Conservation (phyloP, 768 basidiomycete species). For the Boletus rex-veris region DNA sequence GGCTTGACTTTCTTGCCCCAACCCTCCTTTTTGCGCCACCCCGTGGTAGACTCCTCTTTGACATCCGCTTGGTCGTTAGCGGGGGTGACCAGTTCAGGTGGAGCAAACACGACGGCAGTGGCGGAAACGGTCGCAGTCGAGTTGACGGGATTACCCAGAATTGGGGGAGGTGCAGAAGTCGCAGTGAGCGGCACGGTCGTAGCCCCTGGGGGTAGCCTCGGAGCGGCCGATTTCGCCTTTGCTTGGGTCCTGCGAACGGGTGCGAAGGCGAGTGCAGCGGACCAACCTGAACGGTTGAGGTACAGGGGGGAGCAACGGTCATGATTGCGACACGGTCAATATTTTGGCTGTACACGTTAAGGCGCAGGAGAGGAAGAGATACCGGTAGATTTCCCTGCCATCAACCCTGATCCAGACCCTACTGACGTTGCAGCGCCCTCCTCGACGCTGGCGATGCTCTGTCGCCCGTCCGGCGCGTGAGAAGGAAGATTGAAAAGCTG, state of each 20-base stretch:
- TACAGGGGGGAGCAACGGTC: conserved; percentile 19
- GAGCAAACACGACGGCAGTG: conserved; percentile 68
- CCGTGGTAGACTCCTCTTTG: conserved; percentile 26
- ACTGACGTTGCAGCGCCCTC: conserved; percentile 23
- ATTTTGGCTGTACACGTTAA: conserved; percentile 32
- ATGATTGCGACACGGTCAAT: conserved; percentile 37
- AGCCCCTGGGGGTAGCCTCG: conserved; percentile 45
- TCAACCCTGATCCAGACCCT: conserved; percentile 26
- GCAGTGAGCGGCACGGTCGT: conserved; percentile 46
- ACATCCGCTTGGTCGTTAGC: conserved; percentile 25
- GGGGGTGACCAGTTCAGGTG: conserved; percentile 50
- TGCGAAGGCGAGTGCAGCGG: conserved; percentile 84
- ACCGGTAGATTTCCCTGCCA: conserved; percentile 49
- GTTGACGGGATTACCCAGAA: conserved; percentile 30
- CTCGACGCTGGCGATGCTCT: conserved; percentile 23
- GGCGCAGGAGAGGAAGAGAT: conserved; percentile 46
- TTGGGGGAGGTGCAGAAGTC: conserved; percentile 27
- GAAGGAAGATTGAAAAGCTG: conserved; percentile 18
- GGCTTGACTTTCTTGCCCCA: conserved; percentile 91
- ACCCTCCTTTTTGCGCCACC: conserved; percentile 49
- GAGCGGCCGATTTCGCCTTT: conserved; percentile 54
- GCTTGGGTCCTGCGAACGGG: conserved; percentile 64
- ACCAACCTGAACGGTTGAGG: conserved; percentile 61
- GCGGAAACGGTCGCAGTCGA: conserved; percentile 38
- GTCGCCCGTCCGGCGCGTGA: conserved; percentile 24